Conservation (phyloP, 1,284 basidiomycete species). For the Naganishia albida region DNA sequence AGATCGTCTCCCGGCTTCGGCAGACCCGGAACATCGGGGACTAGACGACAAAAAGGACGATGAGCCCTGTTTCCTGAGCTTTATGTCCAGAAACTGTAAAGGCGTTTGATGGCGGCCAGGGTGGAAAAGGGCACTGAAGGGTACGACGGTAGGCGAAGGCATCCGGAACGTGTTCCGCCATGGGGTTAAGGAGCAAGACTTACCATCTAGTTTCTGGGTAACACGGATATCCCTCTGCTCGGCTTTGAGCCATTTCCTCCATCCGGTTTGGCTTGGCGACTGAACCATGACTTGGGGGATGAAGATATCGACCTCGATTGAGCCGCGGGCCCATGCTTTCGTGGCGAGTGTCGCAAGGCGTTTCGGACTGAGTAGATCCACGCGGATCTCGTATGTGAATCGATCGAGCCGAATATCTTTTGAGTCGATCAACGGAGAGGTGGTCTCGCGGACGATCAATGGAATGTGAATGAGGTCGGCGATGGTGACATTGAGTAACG, state of each 20-base stretch:
- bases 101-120: neutral
- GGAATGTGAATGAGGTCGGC: constrained; percentile 39
- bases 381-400: constrained; percentile 26
- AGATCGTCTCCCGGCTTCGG: constrained; percentile 49
- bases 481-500: constrained; percentile 41
- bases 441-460: constrained; percentile 31
- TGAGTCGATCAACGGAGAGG: neutral
- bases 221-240: constrained; percentile 41
- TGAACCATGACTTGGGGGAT: constrained; percentile 37
- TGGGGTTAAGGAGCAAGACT: neutral
- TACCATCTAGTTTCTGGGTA: constrained; percentile 18
- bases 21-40: constrained; percentile 47
- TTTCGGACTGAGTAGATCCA: constrained; percentile 33
- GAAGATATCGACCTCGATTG: constrained; percentile 38
- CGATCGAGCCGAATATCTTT: neutral
- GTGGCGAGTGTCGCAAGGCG: constrained; percentile 45
- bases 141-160: neutral
- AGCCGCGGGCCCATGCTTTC: constrained; percentile 44
- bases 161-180: neutral
- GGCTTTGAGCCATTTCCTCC: constrained; percentile 37
- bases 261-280: constrained; percentile 37
- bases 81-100: neutral
- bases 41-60: constrained; percentile 36
- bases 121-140: constrained; percentile 2
- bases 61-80: neutral